Conservation (phyloP, 768 basidiomycete species). For the Kwoniella bestiolae region DNA sequence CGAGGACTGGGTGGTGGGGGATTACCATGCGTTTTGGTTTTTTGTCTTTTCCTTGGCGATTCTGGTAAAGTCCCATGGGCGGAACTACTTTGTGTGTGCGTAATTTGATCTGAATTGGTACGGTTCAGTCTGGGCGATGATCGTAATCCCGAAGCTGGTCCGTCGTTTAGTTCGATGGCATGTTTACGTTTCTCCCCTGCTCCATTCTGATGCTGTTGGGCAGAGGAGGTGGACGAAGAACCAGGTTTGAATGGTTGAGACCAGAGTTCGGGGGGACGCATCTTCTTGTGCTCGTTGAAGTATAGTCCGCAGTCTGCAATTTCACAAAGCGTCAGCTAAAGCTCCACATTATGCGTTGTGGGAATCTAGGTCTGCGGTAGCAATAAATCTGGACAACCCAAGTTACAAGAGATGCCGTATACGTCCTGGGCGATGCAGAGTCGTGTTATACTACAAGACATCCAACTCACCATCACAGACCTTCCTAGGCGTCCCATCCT, state of each 20-base stretch:
- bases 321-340: not conserved
- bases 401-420: too few relatives aligned
- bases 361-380: not conserved
- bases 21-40: slow-evolving; percentile 9
- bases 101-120: slow-evolving; percentile 12
- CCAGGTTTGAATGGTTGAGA: slow-evolving; percentile 12
- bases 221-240: not conserved
- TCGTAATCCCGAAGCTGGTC: slow-evolving; percentile 26
- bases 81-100: not conserved
- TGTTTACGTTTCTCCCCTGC: slow-evolving; percentile 17
- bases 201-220: not conserved
- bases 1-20: slow-evolving; percentile 30
- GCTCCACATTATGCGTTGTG: too few relatives aligned
- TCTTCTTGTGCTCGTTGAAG: slow-evolving; percentile 49
- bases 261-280: slow-evolving; percentile 50
- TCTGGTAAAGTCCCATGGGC: too few relatives aligned
- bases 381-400: not conserved
- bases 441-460: too few relatives aligned
- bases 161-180: slow-evolving; percentile 15
- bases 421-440: too few relatives aligned
- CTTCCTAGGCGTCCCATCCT: slow-evolving; percentile 43
- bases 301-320: slow-evolving; percentile 45
- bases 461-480: slow-evolving; percentile 50
- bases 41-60: slow-evolving; percentile 31
- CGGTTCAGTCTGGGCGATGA: slow-evolving; percentile 32